Evolutionary conservation across 2,329 filamentous ascomycete genomes (phyloP), one percentile per base, ranked within the genome.

Genomic region (Dryadomyces sulphureus): DNA sequence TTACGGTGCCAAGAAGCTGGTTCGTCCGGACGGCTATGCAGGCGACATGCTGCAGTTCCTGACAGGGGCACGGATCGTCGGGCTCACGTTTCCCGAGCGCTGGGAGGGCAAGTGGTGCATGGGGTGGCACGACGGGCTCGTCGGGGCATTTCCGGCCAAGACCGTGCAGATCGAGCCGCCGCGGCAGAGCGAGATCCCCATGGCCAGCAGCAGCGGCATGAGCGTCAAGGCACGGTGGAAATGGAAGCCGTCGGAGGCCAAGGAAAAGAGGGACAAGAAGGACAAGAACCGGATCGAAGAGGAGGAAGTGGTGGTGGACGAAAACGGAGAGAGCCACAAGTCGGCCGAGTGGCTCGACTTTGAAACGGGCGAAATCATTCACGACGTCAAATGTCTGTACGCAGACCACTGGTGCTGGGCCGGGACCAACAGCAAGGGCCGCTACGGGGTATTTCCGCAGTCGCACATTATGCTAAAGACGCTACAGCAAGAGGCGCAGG

Each of bases 341-440:
- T n/a, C 56, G 20, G 64, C 64, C 11, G 27, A 32, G 27, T 77
- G 73, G 73, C 60, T 77, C n/a, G 67, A 63, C 51, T 75, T 84
- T 55, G 77, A 80, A 25, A 81, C 79, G 56, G 76, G 75, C 19
- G 80, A 84, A 51, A 66, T 70, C 3, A 80, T 83, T 16, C 77
- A 69, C 52, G 85, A 80, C 60, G 85, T 75, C 21, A 63, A 62
- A 45, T 75, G 51, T 47, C 49, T 60, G 1, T 56, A 61, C 45
- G 53, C 54, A 4, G 58, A 61, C 46, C 57, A 59, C 44, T 62
- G 61, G 61, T 61, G 58, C 48, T 63, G 61, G 61, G 57, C 54
- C 17, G 61, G 60, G 9, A 61, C 57, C 19, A 61, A 61, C 45
- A 55, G 52, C 41, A 61, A 58, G 41, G 61, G 61, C n/a, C 54